Percentiles rank a stretch among this genome's conserved stretches.
These are phyloP conservation scores for Kwoniella newhampshirensis DNA, from an alignment of 768 basidiomycete genomes.

Conservation along the genomic window DNA sequence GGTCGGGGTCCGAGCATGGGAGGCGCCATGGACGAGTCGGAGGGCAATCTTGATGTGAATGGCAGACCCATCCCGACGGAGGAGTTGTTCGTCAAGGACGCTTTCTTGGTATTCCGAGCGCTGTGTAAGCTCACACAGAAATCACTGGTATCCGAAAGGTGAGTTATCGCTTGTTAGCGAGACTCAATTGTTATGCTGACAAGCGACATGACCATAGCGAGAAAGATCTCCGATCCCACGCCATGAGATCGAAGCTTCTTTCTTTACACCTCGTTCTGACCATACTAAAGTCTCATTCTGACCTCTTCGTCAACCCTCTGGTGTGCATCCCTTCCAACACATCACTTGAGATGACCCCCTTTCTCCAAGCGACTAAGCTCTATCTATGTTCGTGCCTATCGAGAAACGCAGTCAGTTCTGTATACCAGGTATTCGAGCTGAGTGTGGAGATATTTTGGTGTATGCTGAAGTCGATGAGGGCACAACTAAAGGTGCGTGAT, in stretches of 20 bases:
- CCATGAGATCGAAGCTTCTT: constrained; percentile 93
- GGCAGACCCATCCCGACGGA: constrained; percentile 65
- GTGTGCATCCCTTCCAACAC: constrained; percentile 91
- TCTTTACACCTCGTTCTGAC: constrained; percentile 92
- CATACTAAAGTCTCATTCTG: constrained; percentile 86
- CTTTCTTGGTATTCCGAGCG: constrained; percentile 94
- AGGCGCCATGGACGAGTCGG: constrained; percentile 28
- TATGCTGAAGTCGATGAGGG: constrained; percentile 87
- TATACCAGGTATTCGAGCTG: constrained; percentile 94
- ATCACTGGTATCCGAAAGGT: constrained; percentile 90
- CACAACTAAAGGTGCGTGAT: constrained; percentile 79
- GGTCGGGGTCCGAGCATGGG: neutral
- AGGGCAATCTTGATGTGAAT: constrained; percentile 41
- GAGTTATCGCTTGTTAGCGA: constrained; percentile 28
- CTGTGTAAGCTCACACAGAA: constrained; percentile 99
- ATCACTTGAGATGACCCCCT: constrained; percentile 79
- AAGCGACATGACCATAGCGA: constrained; percentile 61
- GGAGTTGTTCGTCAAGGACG: constrained; percentile 93
- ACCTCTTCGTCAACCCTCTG: constrained; percentile 78
- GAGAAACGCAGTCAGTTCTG: constrained; percentile 90
- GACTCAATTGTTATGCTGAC: constrained; percentile 1
- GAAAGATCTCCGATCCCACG: constrained; percentile 91
- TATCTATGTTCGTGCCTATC: constrained; percentile 91
- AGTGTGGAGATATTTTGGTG: constrained; percentile 99
- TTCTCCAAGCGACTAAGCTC: constrained; percentile 91